Percentiles rank a stretch among this genome's conserved stretches.
Evolutionary conservation across 257 asterid species (phyloP).

Genomic region (Capsicum pubescens): DNA sequence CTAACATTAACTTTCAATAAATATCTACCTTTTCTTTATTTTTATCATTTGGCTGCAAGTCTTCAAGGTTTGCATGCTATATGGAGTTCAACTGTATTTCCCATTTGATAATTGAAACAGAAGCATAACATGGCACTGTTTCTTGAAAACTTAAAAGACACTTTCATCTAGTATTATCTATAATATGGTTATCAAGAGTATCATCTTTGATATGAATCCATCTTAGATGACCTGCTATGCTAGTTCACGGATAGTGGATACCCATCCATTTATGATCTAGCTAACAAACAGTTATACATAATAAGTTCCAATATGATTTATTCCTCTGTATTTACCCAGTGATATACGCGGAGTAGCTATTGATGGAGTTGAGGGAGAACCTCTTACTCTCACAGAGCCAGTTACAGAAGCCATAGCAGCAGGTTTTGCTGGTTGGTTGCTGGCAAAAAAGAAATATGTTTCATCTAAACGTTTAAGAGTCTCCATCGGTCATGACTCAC

Average conservation of each 20-base stretch:
- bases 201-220: constrained; percentile 12
- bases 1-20: constrained; percentile 8
- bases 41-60: neutral
- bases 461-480: constrained; percentile 69
- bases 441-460: constrained; percentile 65
- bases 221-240: constrained; percentile 24
- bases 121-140: neutral
- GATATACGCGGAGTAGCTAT: constrained; percentile 99
- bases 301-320: neutral
- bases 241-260: constrained; percentile 14
- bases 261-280: constrained; percentile 18
- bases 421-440: constrained; percentile 90
- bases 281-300: neutral
- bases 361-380: constrained; percentile 94
- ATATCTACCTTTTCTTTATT: constrained; percentile 4
- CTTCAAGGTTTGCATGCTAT: constrained; percentile 19
- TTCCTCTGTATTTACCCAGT: constrained; percentile 46
- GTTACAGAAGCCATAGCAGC: constrained; percentile 97
- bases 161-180: neutral
- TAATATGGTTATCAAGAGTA: neutral
- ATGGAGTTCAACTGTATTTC: neutral
- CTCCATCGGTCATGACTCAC: constrained; percentile 94
- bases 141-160: neutral
- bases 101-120: neutral
- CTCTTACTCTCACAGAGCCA: constrained; percentile 78